These are phyloP conservation scores for Moesziomyces globuligerus DNA, from an alignment of 1,284 basidiomycete species.

Conservation along the genomic window DNA sequence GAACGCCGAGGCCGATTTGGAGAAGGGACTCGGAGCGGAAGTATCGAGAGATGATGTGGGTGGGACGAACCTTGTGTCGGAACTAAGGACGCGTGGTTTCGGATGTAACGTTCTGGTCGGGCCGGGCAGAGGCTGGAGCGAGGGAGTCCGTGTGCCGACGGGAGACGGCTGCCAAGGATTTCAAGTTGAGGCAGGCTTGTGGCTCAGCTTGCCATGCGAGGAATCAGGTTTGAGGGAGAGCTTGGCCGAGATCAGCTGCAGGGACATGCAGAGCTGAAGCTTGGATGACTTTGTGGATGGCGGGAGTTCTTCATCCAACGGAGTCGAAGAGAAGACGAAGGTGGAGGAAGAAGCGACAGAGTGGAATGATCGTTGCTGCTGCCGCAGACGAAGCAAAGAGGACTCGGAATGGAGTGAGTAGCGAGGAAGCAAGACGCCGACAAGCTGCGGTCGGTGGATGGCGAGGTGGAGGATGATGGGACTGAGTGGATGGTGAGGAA, in stretches of 20 bases:
- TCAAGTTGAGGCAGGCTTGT: neutral
- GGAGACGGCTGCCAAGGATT: neutral
- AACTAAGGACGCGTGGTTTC: neutral
- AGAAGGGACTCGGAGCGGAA: neutral
- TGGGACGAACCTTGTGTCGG: conserved; percentile 22
- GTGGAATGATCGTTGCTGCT: neutral
- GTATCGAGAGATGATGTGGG: neutral
- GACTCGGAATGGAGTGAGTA: too few relatives aligned
- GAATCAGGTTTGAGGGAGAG: neutral
- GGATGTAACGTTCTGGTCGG: conserved; percentile 5
- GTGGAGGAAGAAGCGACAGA: neutral
- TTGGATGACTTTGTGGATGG: neutral
- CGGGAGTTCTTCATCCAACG: neutral
- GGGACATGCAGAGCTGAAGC: neutral
- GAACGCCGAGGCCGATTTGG: too few relatives aligned
- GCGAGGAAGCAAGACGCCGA: too few relatives aligned
- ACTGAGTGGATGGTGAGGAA: too few relatives aligned
- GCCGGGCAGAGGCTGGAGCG: neutral
- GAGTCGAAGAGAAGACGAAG: neutral
- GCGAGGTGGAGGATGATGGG: too few relatives aligned
- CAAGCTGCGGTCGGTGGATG: too few relatives aligned
- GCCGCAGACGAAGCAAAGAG: too few relatives aligned
- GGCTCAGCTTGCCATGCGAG: neutral
- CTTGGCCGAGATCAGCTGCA: neutral
- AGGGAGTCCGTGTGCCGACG: neutral